Evolutionary conservation across 2,329 filamentous ascomycete species (phyloP), one percentile per base, ranked within the genome.

Genomic region (Alternaria solani): DNA sequence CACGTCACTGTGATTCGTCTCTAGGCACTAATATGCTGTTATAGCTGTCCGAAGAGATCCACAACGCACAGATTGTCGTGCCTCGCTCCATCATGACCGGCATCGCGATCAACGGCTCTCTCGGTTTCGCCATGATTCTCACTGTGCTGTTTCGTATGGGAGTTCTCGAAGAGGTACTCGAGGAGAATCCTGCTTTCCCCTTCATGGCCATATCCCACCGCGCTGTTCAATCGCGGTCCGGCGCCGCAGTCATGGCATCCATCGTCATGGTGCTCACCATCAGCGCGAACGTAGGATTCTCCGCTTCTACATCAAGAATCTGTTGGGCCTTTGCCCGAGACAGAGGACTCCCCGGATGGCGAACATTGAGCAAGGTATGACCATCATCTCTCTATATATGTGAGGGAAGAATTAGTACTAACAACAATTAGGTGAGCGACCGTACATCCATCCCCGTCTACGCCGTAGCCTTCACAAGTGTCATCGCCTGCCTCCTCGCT

Each of bases 131-230:
- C 25, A 78, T 78, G 69, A 51, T 65, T 2, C 28, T 69, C 23
- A 51, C 62, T 7, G 42, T 66, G 9, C 67, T 76, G 30, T 79
- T 79, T 56, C 72, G 75, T 30, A 62, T 78, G 28, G 74, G 75
- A 0, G 70, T 78, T 38, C 69, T 79, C 12, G 70, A 79, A 5
- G 65, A 63, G 0, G 74, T 73, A 0, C 53, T 76, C 4, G 57
- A 55, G 18, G 69, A 58, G 58, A 69, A 66, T 81, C 85, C 5
- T 81, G 85, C 67, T 80, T 75, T 73, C n/a, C 72, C 73, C 0
- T 75, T 72, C 49, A 83, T 86, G 2, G 83, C 85, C 3, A 66
- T 85, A 30, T 84, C 87, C 47, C 63, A 66, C n/a, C 57, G 65
- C 5, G 72, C 69, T 1, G 66, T 70, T 0, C 57, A 65, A 20